A percentile compares a stretch with the other conserved stretches of the same genome.
Evolutionary conservation across 148 eudicot species (phyloP).

Genomic region (Camellia sinensis): DNA sequence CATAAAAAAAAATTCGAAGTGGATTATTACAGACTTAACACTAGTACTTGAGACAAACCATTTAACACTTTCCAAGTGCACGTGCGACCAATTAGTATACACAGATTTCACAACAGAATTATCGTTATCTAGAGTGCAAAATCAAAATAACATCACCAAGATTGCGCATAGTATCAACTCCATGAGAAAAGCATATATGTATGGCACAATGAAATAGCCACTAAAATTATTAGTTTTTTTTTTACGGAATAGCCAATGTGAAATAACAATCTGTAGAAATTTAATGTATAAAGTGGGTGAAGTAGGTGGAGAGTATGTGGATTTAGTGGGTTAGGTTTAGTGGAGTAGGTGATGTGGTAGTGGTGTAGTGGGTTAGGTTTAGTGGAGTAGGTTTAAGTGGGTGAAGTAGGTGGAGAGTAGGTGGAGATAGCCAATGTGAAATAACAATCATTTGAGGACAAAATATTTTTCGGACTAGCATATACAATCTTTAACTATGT

Average conservation of each 20-base stretch:
- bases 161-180: not conserved
- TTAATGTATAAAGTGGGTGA: too few relatives aligned
- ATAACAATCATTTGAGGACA: not conserved
- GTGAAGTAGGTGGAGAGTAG: too few relatives aligned
- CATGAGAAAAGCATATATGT: not conserved
- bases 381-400: too few relatives aligned
- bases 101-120: not conserved
- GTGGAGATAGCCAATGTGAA: constrained; percentile 5
- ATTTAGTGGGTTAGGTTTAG: too few relatives aligned
- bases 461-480: not conserved
- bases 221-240: not conserved
- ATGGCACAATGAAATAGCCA: not conserved
- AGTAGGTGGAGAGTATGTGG: too few relatives aligned
- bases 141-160: not conserved
- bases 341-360: too few relatives aligned
- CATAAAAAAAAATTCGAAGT: not conserved
- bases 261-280: not conserved
- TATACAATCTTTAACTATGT: not conserved
- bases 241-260: not conserved
- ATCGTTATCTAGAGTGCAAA: not conserved
- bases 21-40: not conserved
- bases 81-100: not conserved
- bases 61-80: not conserved
- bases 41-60: not conserved
- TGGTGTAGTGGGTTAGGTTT: too few relatives aligned